A percentile compares a stretch with the other conserved stretches of the same genome.
Conservation (phyloP, 495 filamentous ascomycete genomes). For the Penicillium riverlandense region DNA sequence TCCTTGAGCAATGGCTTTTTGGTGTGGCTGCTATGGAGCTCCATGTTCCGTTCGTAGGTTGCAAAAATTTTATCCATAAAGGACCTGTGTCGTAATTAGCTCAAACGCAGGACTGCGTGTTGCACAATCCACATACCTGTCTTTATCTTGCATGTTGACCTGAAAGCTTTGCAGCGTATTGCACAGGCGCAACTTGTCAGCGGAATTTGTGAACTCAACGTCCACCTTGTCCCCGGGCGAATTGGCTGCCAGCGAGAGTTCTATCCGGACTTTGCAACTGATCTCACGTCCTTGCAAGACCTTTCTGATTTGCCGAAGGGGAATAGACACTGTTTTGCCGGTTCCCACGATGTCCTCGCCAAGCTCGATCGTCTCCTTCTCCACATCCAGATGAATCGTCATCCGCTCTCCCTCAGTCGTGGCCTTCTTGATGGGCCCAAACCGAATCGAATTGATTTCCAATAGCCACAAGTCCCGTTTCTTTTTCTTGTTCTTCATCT, state of each 20-base stretch:
- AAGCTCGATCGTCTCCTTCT: constrained; percentile 6
- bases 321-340: constrained; percentile 4
- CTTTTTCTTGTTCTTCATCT: constrained; percentile 9
- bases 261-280: constrained; percentile 29
- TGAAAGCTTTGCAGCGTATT: constrained; percentile 3
- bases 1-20: constrained; percentile 6
- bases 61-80: constrained; percentile 33
- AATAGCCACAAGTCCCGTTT: constrained; percentile 1
- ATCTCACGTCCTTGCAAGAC: constrained; percentile 10
- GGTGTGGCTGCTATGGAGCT: not conserved
- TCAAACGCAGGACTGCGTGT: not conserved
- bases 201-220: constrained; percentile 23
- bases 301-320: constrained; percentile 13
- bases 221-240: constrained; percentile 20
- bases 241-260: constrained; percentile 15
- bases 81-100: constrained; percentile 17
- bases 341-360: not conserved
- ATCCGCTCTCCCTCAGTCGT: not conserved
- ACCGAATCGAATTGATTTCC: constrained; percentile 13
- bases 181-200: constrained; percentile 15
- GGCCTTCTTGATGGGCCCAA: constrained; percentile 10
- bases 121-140: constrained; percentile 9
- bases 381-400: constrained; percentile 11
- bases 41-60: constrained; percentile 7
- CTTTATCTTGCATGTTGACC: constrained; percentile 10